phyloP scores from a whole-genome alignment of 2,329 filamentous ascomycete genomes.

The Parascedosporium putredinis region DNA sequence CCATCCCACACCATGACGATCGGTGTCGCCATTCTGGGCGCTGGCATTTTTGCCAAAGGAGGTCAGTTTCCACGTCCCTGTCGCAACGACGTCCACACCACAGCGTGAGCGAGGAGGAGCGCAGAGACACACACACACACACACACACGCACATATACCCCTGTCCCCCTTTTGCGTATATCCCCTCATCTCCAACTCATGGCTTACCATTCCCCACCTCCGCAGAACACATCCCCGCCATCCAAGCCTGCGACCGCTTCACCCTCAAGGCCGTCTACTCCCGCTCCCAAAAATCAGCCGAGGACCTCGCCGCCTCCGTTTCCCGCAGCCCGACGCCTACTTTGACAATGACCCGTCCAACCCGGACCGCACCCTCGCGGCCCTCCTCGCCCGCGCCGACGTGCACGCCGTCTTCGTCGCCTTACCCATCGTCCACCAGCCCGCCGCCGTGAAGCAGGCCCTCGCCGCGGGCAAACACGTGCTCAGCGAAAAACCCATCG shows the following conservation, averaged over 20 bases:
- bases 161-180: conserved; percentile 7
- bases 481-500: conserved; percentile 59
- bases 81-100: no score
- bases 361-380: conserved; percentile 30
- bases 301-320: conserved; percentile 14
- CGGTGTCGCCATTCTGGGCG: conserved; percentile 51
- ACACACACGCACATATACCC: background rate
- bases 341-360: conserved; percentile 6
- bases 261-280: conserved; percentile 57
- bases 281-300: conserved; percentile 47
- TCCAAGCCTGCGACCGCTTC: conserved; percentile 39
- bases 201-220: no score
- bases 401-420: conserved; percentile 45
- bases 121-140: no score
- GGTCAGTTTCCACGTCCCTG: no score
- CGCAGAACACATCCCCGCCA: conserved; percentile 36
- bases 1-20: no score
- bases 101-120: no score
- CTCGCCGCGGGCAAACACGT: conserved; percentile 60
- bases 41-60: conserved; percentile 53
- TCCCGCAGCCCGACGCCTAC: conserved; percentile 7
- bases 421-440: conserved; percentile 54
- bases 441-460: conserved; percentile 45
- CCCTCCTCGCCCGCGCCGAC: conserved; percentile 43
- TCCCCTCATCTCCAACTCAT: no score